Base-by-base conservation (phyloP, 257 asterid species). In the Eucommia ulmoides region DNA sequence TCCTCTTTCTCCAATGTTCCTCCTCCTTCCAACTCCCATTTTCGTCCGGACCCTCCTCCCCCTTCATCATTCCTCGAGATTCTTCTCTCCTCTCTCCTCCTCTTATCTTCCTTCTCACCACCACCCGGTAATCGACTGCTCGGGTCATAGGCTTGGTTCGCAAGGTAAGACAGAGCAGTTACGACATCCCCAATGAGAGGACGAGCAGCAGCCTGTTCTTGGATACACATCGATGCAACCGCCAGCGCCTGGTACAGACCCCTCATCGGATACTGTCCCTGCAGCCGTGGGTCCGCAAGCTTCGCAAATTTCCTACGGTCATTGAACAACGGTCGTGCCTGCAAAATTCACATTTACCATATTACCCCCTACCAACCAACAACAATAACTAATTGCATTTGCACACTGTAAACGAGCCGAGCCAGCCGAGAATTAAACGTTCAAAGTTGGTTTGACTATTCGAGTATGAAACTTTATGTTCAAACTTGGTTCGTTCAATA, bases 231-330 rank as follows among this genome's bases (percentile, higher is more conserved):
- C 41, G 99, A 91, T 15, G 95, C 97, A 63, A 87, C 93, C 0
- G 99, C 95, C 26, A 91, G 75, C n/a, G 99, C 99, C 63, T 91
- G 99, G 53, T 83, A 91, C 4, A 91, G 85, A 7, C 93, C 88
- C 11, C 99, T 71, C 74, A 91, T 81, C 1, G 99, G 96, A 51
- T 70, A 86, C 45, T 74, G 84, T 2, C 97, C 99, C 44, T 79
- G 84, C 66, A 91, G 74, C 59, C 66, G 56, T 1, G 97, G 97
- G 67, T 91, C 99, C 0, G 96, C 94, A 58, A 91, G 60, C 56
- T 77, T 91, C 0, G 81, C 84, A 25, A 86, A 83, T 62, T 77
- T 91, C 53, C 84, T 67, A 18, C 96, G 82, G 72, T 91, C 99
- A 29, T 83, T 79, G 68, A 91, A 86, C 62, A 86, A 69, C 0